A percentile compares a stretch with the other conserved stretches of the same genome.
Conservation (phyloP, 345 rosid species). For the Hibiscus syriacus region DNA sequence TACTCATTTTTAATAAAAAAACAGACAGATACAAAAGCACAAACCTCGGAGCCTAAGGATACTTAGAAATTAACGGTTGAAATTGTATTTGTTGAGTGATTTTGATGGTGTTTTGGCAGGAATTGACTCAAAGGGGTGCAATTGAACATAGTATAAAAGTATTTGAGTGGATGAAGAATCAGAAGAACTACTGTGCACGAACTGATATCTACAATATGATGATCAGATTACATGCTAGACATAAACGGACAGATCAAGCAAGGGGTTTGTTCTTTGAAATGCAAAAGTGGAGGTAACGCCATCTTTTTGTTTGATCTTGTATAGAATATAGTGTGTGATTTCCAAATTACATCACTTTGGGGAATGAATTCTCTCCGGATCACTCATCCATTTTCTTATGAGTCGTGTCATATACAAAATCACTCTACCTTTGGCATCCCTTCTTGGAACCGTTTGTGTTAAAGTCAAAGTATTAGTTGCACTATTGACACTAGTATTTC, state of each 20-base stretch:
- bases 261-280: constrained; percentile 94
- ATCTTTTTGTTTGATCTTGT: constrained; percentile 3
- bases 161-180: constrained; percentile 75
- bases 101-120: constrained; percentile 30
- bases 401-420: too few species aligned
- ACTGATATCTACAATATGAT: constrained; percentile 82
- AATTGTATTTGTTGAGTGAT: neutral
- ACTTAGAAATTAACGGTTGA: neutral
- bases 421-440: too few species aligned
- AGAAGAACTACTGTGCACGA: constrained; percentile 73
- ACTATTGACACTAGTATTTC: too few species aligned
- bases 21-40: neutral
- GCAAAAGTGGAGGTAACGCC: constrained; percentile 81
- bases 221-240: constrained; percentile 81
- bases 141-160: constrained; percentile 57
- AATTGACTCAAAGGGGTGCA: constrained; percentile 63
- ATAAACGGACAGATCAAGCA: constrained; percentile 67
- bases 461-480: too few species aligned
- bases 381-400: too few species aligned
- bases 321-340: neutral
- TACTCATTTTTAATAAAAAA: neutral
- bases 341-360: too few species aligned
- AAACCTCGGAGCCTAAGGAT: neutral
- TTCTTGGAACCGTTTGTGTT: too few species aligned
- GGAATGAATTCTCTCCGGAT: too few species aligned